Percentiles rank a stretch among this genome's conserved stretches.
phyloP scores from a whole-genome alignment of 2,329 filamentous ascomycete genomes.

The Huntiella decipiens region DNA sequence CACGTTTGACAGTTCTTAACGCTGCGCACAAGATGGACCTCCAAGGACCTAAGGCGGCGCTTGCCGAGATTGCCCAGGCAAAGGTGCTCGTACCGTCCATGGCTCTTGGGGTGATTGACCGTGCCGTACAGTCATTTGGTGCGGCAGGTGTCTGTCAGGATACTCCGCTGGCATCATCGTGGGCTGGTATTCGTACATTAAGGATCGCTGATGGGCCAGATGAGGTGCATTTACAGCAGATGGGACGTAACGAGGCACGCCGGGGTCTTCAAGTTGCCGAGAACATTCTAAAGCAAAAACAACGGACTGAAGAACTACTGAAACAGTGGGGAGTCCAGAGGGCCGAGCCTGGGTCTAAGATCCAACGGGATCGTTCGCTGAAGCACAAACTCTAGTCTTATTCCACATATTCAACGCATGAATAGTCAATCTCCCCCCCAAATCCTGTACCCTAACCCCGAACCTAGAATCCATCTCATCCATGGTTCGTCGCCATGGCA shows the following conservation, averaged over 20 bases:
- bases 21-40: constrained; percentile 90
- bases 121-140: constrained; percentile 82
- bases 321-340: constrained; percentile 32
- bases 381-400: constrained; percentile 16
- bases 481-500: too few relatives aligned
- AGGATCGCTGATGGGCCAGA: constrained; percentile 85
- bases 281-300: constrained; percentile 44
- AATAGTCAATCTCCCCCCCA: too few relatives aligned
- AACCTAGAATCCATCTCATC: too few relatives aligned
- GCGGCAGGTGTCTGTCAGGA: constrained; percentile 86
- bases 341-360: constrained; percentile 32
- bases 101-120: constrained; percentile 74
- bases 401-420: too few relatives aligned
- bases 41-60: constrained; percentile 67
- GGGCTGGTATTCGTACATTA: constrained; percentile 63
- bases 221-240: constrained; percentile 76
- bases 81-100: constrained; percentile 80
- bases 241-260: constrained; percentile 66
- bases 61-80: constrained; percentile 86
- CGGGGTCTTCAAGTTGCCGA: constrained; percentile 40
- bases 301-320: constrained; percentile 46
- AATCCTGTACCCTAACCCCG: too few relatives aligned
- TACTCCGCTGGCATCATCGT: constrained; percentile 74
- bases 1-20: constrained; percentile 77
- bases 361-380: constrained; percentile 27